Conservation (phyloP, 805 yeast species). For the Barnettozyma vustinii region DNA sequence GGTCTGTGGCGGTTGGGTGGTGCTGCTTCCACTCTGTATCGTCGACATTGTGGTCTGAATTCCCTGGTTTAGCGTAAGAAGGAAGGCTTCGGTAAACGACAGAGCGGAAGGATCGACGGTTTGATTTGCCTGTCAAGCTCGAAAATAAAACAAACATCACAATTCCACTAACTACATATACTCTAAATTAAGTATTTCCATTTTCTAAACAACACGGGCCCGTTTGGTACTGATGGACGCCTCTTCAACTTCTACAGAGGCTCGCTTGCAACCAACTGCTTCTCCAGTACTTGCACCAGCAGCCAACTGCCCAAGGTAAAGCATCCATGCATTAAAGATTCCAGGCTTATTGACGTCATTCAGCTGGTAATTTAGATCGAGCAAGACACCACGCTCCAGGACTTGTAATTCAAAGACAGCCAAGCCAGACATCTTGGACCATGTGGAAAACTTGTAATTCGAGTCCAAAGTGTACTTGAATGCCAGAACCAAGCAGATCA, state of each 20-base stretch:
- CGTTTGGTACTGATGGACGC: background rate
- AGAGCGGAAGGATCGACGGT: background rate
- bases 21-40: background rate
- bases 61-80: background rate
- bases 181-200: background rate
- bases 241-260: background rate
- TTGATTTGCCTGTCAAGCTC: background rate
- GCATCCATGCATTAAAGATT: slow-evolving; percentile 1
- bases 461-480: slow-evolving; percentile 71
- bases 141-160: background rate
- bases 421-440: slow-evolving; percentile 74
- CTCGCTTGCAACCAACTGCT: background rate
- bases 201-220: background rate
- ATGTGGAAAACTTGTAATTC: slow-evolving; percentile 60
- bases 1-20: background rate
- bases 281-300: background rate
- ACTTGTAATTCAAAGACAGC: slow-evolving; percentile 41
- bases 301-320: background rate
- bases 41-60: background rate
- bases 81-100: too few relatives aligned
- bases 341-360: slow-evolving; percentile 23
- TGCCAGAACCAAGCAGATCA: slow-evolving; percentile 65
- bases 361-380: slow-evolving; percentile 49
- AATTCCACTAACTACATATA: too few relatives aligned
- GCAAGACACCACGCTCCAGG: slow-evolving; percentile 50